Evolutionary conservation across 371 early-diverging fungal genomes (phyloP).

Genomic region (Coelomomyces lativittatus): DNA sequence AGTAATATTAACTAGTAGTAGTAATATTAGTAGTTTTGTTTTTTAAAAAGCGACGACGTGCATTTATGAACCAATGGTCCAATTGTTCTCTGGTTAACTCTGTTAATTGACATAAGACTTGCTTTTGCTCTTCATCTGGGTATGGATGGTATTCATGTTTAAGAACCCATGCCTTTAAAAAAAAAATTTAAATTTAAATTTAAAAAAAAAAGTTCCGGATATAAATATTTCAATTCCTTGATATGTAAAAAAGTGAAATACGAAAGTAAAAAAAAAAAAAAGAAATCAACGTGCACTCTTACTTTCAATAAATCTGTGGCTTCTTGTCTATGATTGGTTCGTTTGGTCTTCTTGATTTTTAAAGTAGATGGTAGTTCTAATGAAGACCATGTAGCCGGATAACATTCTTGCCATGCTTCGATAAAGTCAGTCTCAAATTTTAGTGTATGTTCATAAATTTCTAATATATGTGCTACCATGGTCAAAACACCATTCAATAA

Average conservation of each 20-base stretch:
- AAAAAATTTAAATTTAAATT: not conserved
- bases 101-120: slow-evolving; percentile 5
- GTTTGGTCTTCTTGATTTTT: not conserved
- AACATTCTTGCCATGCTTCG: no score
- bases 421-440: no score
- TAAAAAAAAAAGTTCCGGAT: no score
- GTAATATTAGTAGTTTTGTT: not conserved
- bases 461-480: no score
- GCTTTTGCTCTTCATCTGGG: slow-evolving; percentile 12
- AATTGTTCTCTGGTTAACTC: slow-evolving; percentile 9
- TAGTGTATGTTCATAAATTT: no score
- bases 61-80: slow-evolving; percentile 21
- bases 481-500: no score
- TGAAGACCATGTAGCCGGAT: no score
- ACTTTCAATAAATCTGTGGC: not conserved
- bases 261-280: not conserved
- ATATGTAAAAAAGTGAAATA: not conserved
- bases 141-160: slow-evolving; percentile 10
- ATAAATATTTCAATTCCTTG: no score
- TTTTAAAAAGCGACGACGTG: slow-evolving; percentile 8
- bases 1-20: no score
- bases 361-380: no score
- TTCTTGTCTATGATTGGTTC: not conserved
- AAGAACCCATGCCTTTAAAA: not conserved
- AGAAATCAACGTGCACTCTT: not conserved